Base-by-base conservation (phyloP, 768 basidiomycete genomes). In the Dentipellis fragilis region DNA sequence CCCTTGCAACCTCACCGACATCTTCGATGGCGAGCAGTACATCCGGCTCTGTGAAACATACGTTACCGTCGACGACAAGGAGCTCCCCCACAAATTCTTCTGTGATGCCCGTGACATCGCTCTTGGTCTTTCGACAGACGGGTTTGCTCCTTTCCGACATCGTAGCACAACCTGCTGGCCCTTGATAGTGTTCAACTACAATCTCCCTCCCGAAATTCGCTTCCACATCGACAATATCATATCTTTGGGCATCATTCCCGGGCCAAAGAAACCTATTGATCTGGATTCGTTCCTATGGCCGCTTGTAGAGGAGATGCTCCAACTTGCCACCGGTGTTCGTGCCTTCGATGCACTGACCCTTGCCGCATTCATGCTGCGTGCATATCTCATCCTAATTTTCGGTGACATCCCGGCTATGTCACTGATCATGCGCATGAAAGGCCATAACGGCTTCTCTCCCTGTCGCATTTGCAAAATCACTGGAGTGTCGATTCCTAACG, bases 191-290 rank as follows among this genome's bases (percentile, higher is more conserved):
- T 64, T 72, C 55, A 73, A 74, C 56, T 72, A 71, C 62, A 78
- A 78, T 51, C 62, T 79, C 0, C 70, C 69, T 1, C 76, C 76
- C 0, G 67, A 72, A 4, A 58, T 70, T 4, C 65, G 69, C 2
- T 72, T 69, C 35, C 72, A 69, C 22, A 51, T 69, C 10, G 53
- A 67, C 5, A 52, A 76, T 39, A 62, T 77, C 4, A 49, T 80
- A 2, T 67, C 65, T 29, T 42, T 76, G 9, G 73, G 74, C 11
- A 64, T 77, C 48, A 75, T 80, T 49, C 77, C 76, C 1, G 74
- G 78, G 0, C 78, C 73, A 0, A 68, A 71, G 16, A 71, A 72
- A 39, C 73, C 77, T 0, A 67, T 69, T 37, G 69, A 74, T 46
- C 29, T 73, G 6, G 66, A 68, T 29, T 74, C 74, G 0, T 78